These are phyloP conservation scores for Rubia balearica DNA, from an alignment of 305 asterid species.

Conservation along the genomic window DNA sequence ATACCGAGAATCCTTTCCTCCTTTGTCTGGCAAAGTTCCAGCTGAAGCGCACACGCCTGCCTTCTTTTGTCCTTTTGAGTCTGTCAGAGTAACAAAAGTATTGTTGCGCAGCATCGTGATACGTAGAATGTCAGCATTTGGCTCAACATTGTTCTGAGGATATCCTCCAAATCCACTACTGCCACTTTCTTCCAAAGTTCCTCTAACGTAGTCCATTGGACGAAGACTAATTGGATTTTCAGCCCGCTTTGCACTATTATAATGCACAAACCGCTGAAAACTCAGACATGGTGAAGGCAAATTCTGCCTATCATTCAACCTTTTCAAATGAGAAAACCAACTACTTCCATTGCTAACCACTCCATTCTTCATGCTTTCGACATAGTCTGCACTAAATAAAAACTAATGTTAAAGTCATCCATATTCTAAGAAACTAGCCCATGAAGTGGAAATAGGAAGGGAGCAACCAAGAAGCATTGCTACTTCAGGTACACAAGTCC, in stretches of 20 bases:
- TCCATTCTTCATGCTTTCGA: constrained; percentile 20
- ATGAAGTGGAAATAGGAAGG: neutral
- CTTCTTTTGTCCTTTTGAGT: constrained; percentile 69
- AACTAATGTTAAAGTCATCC: neutral
- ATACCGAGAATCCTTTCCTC: constrained; percentile 49
- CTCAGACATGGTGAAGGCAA: constrained; percentile 25
- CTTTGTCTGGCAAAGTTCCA: constrained; percentile 61
- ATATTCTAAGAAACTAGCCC: neutral
- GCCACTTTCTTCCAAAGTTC: constrained; percentile 15
- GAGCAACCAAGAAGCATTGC: neutral
- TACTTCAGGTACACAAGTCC: neutral
- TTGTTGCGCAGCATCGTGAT: constrained; percentile 78
- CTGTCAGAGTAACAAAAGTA: constrained; percentile 68
- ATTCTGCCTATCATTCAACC: constrained; percentile 22
- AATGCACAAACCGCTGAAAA: constrained; percentile 36
- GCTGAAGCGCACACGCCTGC: constrained; percentile 47
- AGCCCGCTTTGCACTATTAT: constrained; percentile 28
- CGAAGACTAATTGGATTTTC: constrained; percentile 20
- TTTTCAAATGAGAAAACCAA: constrained; percentile 25
- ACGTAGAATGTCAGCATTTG: constrained; percentile 80
- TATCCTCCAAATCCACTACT: neutral
- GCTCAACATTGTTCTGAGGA: constrained; percentile 32
- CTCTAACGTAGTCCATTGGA: constrained; percentile 25
- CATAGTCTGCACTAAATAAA: constrained; percentile 24
- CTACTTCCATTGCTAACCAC: constrained; percentile 6